Evolutionary conservation across 2,329 filamentous ascomycete genomes (phyloP), one percentile per base, ranked within the genome.

Genomic region (Trichophyton mentagrophytes): DNA sequence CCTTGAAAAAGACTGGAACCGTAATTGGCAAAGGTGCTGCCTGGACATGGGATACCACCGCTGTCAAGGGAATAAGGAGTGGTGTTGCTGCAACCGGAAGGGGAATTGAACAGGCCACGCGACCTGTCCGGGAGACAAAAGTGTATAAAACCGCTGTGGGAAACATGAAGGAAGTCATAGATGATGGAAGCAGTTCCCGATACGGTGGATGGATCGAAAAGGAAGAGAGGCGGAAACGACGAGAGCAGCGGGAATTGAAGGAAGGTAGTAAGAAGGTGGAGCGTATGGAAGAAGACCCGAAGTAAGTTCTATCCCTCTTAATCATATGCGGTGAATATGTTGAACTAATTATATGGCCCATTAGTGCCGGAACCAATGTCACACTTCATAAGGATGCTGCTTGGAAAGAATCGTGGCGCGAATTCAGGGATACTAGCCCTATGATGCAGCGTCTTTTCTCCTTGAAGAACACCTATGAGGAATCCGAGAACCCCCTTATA

Each of bases 161-260:
- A 20, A 87, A 87, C 66, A 89, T 99, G 65, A 96, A 96, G 79
- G 82, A 97, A 64, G 91, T 92, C 59, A 95, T 99, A 65, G 93
- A 99, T 69, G 93, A 99, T 73, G 93, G 93, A 30, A 95, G 90
- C 75, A 96, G 90, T 68, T 95, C 91, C 44, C 82, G 91, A 68
- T 99, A 99, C 67, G 93, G 93, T 70, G 93, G 93, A 17, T 99
- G 92, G 90, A 80, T 91, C 11, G 93, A 99, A 73, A 95, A 95
- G 75, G 93, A 97, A 71, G 93, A 99, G 79, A 85, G 93, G 61
- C 84, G 85, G 69, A 89, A 84, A 73, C 85, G 84, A 69, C 82
- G 91, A 69, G 89, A 95, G 70, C 75, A 84, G 60, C 80, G 87
- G 63, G 79, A 85, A 65, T 76, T 78, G 74, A 74, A 78, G 72